Base-by-base conservation (phyloP, 2,329 filamentous ascomycete species). In the Thelonectria rubi region DNA sequence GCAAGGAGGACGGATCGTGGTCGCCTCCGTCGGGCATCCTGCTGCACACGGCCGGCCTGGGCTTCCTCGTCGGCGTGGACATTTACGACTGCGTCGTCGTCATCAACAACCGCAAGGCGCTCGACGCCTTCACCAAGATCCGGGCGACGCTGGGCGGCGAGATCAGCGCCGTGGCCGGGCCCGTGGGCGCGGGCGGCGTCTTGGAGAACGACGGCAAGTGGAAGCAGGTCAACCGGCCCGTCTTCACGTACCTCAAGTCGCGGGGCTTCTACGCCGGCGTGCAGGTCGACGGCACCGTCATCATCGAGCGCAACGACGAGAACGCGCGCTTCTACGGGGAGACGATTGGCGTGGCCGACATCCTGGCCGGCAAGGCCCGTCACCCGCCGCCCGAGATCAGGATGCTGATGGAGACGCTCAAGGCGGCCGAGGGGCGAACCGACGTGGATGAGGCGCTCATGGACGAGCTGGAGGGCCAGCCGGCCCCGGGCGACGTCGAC, bases 21-120 rank as follows among this genome's bases (percentile, higher is more conserved):
- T 92, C 90, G 50, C 89, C 91, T 0, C 92, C 92, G 0, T 92
- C 89, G 0, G 92, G 91, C 18, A 93, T 96, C 73, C 82, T 94
- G 77, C 84, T 94, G 17, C 91, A 94, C 73, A 93, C 91, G 1
- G 85, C 91, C 1, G 91, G 90, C 2, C 83, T 93, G 1, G 92
- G 92, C 0, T 92, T 95, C 70, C 83, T 95, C 48, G 86, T 91
- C 0, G 92, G 92, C 8, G 86, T 94, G 2, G 92, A 96, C 74
- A 93, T 95, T 26, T 95, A 95, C 78, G 92, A 96, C 74, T 94
- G 91, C 66, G 91, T 96, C 4, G 85, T 93, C 10, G 90, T 96
- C 10, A 93, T 96, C 73, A 95, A 95, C 77, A 91, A 87, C 1
- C 83, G 86, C 24, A 85, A 91, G 66, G 92, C 92, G 0, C 80